Evolutionary conservation across 768 basidiomycete species (phyloP).

Genomic region (Xerocomus brunneocitrinus): DNA sequence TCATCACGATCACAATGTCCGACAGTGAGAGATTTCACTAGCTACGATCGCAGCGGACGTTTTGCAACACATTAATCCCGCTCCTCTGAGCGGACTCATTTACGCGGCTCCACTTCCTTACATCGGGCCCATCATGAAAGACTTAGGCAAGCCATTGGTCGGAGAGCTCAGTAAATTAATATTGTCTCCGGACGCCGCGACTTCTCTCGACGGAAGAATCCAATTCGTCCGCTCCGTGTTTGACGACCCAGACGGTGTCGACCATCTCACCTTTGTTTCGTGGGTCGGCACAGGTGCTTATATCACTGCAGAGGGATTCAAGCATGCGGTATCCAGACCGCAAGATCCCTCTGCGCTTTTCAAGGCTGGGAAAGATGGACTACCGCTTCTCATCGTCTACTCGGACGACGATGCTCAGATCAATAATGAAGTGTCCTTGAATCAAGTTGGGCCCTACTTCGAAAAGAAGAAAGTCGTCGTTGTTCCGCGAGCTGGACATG

Average conservation of each 20-base stretch:
- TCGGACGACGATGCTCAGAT: conserved; percentile 1
- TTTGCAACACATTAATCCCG: background rate
- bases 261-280: conserved; percentile 3
- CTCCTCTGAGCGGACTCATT: conserved; percentile 2
- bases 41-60: conserved; percentile 2
- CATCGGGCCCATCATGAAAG: conserved; percentile 6
- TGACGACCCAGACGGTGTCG: conserved; percentile 2
- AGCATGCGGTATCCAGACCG: background rate
- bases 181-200: background rate
- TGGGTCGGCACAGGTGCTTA: conserved; percentile 1
- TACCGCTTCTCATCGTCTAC: background rate
- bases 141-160: background rate
- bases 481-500: background rate
- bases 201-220: background rate
- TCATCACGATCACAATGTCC: background rate
- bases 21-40: background rate
- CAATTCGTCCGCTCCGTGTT: conserved; percentile 4
- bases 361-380: background rate
- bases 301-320: background rate
- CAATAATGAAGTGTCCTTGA: background rate
- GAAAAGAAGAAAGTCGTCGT: background rate
- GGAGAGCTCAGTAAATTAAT: background rate
- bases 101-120: conserved; percentile 6
- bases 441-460: background rate
- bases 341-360: background rate